phyloP scores from a whole-genome alignment of 305 asterid genomes.

The Fraxinus albicans region DNA sequence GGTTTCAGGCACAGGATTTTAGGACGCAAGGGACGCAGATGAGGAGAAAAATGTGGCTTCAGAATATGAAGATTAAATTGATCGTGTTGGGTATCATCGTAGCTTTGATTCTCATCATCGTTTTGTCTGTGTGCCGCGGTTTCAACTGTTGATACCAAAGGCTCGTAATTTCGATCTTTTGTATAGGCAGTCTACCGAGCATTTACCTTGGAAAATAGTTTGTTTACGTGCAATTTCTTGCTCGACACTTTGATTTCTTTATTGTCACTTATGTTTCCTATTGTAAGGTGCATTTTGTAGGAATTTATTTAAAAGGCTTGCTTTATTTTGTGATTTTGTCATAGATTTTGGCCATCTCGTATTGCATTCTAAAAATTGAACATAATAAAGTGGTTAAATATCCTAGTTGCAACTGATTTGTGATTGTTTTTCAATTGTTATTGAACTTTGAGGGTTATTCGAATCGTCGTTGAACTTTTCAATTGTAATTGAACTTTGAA shows the following conservation, averaged over 20 bases:
- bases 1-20: conserved; percentile 8
- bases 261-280: background rate
- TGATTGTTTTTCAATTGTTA: too few species aligned
- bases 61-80: conserved; percentile 2
- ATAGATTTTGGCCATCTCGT: background rate
- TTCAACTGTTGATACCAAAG: background rate
- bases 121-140: background rate
- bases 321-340: background rate
- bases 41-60: conserved; percentile 1
- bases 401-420: background rate
- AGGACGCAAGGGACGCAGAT: background rate
- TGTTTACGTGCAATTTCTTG: background rate
- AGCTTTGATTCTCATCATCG: conserved; percentile 2
- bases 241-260: background rate
- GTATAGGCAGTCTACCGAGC: background rate
- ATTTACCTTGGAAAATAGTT: background rate
- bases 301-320: background rate
- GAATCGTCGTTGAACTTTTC: too few species aligned
- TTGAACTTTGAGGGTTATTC: too few species aligned
- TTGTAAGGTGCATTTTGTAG: background rate
- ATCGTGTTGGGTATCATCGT: background rate
- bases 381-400: background rate
- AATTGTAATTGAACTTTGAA: background rate
- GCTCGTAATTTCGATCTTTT: background rate
- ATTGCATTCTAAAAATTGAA: background rate